phyloP scores from a whole-genome alignment of 164 flowering plant genomes.

The Kingdonia uniflora region DNA sequence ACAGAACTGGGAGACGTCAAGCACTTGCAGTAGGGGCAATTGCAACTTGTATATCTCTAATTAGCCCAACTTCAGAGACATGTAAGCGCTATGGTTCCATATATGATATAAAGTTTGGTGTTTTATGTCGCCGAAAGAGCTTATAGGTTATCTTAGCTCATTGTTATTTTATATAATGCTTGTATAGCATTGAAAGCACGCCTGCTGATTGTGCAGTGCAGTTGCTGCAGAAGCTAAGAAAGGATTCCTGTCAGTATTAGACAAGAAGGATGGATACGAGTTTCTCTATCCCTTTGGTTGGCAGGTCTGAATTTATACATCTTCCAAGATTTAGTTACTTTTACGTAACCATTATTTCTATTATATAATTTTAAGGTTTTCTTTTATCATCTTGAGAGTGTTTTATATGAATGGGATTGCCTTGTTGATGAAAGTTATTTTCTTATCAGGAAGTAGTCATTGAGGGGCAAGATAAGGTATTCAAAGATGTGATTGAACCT shows the following conservation, averaged over 20 bases:
- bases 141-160: not conserved
- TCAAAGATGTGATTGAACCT: constrained; percentile 94
- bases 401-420: not conserved
- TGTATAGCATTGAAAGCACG: constrained; percentile 27
- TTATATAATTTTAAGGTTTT: not conserved
- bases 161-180: constrained; percentile 7
- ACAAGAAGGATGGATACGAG: constrained; percentile 73
- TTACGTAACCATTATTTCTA: no score
- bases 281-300: constrained; percentile 89
- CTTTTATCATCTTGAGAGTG: not conserved
- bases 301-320: constrained; percentile 46
- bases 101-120: not conserved
- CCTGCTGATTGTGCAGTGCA: constrained; percentile 44
- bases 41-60: constrained; percentile 35
- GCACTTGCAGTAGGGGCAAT: constrained; percentile 40
- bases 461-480: constrained; percentile 88
- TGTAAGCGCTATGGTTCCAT: constrained; percentile 31
- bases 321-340: constrained; percentile 3
- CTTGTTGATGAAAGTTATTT: constrained; percentile 2
- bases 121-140: not conserved
- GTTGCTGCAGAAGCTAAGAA: constrained; percentile 94
- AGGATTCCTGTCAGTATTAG: constrained; percentile 61
- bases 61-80: constrained; percentile 26
- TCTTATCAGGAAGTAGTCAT: constrained; percentile 65
- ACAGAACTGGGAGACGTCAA: constrained; percentile 46